Conservation (phyloP, 495 filamentous ascomycete species). For the Tuber microsphaerosporum region DNA sequence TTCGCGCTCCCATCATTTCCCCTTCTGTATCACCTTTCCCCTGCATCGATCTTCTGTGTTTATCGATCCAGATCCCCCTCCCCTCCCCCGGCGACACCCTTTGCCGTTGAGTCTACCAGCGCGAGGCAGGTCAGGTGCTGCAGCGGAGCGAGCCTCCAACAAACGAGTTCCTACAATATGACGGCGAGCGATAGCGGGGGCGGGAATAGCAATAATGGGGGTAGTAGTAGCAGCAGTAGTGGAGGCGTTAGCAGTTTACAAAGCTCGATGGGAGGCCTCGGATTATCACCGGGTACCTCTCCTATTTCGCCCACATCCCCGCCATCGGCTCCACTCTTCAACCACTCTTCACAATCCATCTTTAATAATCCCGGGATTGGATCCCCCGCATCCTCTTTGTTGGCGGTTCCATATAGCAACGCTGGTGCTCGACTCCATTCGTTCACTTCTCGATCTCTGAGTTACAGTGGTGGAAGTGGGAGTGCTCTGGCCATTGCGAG, state of each 20-base stretch:
- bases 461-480: conserved; percentile 25
- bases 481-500: conserved; percentile 8
- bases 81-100: not conserved
- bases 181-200: not conserved
- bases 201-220: not conserved
- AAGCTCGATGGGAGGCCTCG: conserved; percentile 27
- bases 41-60: not conserved
- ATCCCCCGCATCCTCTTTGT: conserved; percentile 1
- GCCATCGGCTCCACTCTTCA: conserved; percentile 14
- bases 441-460: conserved; percentile 26
- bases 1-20: not conserved
- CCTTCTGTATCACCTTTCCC: not conserved
- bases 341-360: conserved; percentile 21
- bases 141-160: not conserved
- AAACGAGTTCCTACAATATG: not conserved
- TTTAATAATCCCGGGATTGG: conserved; percentile 33
- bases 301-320: conserved; percentile 18
- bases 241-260: conserved; percentile 5
- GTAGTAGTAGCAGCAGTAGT: not conserved
- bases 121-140: not conserved
- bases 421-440: conserved; percentile 27
- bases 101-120: not conserved
- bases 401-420: conserved; percentile 6
- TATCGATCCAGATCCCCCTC: not conserved
- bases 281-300: conserved; percentile 30